These are phyloP conservation scores for Aspergillus funiculosus DNA, from an alignment of 495 filamentous ascomycete species.

Conservation along the genomic window DNA sequence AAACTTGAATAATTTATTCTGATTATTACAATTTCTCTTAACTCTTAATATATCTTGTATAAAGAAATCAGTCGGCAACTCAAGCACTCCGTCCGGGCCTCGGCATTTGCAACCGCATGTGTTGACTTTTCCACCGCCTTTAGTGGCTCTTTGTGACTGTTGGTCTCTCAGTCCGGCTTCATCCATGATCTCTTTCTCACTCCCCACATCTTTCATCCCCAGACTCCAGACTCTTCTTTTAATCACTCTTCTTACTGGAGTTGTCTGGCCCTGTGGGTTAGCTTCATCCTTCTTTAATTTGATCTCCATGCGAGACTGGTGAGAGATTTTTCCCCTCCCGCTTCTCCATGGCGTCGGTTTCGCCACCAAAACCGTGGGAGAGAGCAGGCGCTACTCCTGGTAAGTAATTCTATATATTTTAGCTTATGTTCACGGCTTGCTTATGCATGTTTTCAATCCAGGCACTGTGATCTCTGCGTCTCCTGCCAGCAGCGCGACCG, in stretches of 20 bases:
- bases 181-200: slow-evolving; percentile 9
- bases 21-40: too few species aligned
- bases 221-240: slow-evolving; percentile 11
- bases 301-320: slow-evolving; percentile 32
- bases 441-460: slow-evolving; percentile 14
- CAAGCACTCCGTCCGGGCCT: slow-evolving; percentile 8
- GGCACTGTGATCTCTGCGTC: slow-evolving; percentile 37
- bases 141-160: slow-evolving; percentile 11
- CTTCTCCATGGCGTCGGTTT: slow-evolving; percentile 51
- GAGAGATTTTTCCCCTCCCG: slow-evolving; percentile 21
- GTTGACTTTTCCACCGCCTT: slow-evolving; percentile 5
- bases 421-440: slow-evolving; percentile 3
- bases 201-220: slow-evolving; percentile 15
- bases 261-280: slow-evolving; percentile 2
- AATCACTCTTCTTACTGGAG: slow-evolving; percentile 7
- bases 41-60: too few species aligned
- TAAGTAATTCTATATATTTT: slow-evolving; percentile 16
- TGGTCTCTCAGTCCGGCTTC: slow-evolving; percentile 1
- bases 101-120: slow-evolving; percentile 16
- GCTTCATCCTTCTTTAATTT: slow-evolving; percentile 2
- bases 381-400: slow-evolving; percentile 61
- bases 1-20: too few species aligned
- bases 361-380: slow-evolving; percentile 97
- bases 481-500: slow-evolving; percentile 32
- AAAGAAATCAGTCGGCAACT: slow-evolving; percentile 11